Evolutionary conservation across 2,329 filamentous ascomycete genomes (phyloP).

Genomic region (Fusarium mundagurra): DNA sequence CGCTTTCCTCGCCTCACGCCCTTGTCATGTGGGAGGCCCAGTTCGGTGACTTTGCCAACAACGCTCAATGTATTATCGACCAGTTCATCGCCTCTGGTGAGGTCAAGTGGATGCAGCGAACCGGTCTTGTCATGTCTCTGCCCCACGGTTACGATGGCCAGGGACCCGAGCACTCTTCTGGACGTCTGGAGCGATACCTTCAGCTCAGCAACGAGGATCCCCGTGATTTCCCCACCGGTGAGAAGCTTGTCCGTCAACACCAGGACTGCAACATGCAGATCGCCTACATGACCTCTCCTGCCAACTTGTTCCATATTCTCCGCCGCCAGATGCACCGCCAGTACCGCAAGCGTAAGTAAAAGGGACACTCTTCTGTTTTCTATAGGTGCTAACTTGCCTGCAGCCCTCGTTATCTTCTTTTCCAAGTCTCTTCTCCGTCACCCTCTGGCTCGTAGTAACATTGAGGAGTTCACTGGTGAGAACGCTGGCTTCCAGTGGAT

Average conservation of each 20-base stretch:
- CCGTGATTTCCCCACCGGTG: conserved; percentile 85
- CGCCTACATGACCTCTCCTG: conserved; percentile 94
- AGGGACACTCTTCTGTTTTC: background rate
- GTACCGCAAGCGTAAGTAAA: conserved; percentile 92
- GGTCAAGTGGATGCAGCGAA: conserved; percentile 98
- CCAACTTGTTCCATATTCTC: conserved; percentile 96
- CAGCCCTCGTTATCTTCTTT: conserved; percentile 94
- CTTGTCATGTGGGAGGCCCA: conserved; percentile 99
- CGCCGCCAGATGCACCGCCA: conserved; percentile 98
- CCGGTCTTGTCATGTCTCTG: conserved; percentile 93
- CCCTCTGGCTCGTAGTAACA: conserved; percentile 85
- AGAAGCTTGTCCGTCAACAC: conserved; percentile 95
- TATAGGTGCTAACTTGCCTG: conserved; percentile 27
- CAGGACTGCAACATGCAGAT: conserved; percentile 99
- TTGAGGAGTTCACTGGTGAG: conserved; percentile 91
- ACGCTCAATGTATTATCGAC: conserved; percentile 98
- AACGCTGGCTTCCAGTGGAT: conserved; percentile 94
- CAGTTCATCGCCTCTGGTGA: conserved; percentile 98
- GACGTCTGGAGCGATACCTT: conserved; percentile 95
- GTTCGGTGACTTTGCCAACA: conserved; percentile 99
- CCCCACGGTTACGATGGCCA: conserved; percentile 99
- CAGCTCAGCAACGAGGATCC: conserved; percentile 98
- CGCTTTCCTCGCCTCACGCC: conserved; percentile 93
- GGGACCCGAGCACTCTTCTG: conserved; percentile 97
- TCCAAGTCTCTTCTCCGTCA: conserved; percentile 96